Base-by-base conservation (phyloP, 1,284 basidiomycete genomes). In the Trichosporon sp. region DNA sequence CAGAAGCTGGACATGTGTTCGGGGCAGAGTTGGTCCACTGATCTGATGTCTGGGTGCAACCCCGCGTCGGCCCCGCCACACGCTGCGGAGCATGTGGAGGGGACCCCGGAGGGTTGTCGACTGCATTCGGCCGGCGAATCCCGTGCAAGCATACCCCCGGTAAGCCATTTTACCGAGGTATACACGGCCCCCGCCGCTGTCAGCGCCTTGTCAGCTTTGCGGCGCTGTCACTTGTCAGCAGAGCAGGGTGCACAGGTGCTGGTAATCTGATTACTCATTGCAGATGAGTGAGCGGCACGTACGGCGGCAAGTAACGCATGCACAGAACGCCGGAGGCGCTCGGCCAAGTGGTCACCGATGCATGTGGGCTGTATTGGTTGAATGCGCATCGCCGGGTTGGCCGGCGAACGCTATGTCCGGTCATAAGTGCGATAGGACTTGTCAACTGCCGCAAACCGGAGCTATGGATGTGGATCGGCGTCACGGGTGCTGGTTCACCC, bases 141-240 rank as follows among this genome's bases (percentile, higher is more conserved):
- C 59, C 59, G 59, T 63, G 31, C 26, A 16, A 63, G 31, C 32
- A n/a, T 63, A 35, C 14, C 31, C 31, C 59, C 59, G 59, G 59
- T 63, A 63, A 63, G 59, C 14, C 31, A 63, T 63, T 63, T 63
- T 37, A 32, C 59, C 59, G 59, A 63, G 59, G 32, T n/a, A 63
- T 63, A 63, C 31, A 63, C 59, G 59, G 59, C 59, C 59, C 59
- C 32, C 59, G 59, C 59, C 59, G 59, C 59, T 63, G 26, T 31
- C 54, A 26, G 54, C 26, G 26, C 26, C 26, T 26, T 26, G 26
- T 26, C 26, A 26, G 26, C 26, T 26, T 37, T 37, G 35, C 35
- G 35, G 35, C 35, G 5, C 35, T 37, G 35, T 7, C 35, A 37
- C 35, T 37, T 63, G 26, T 31, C 54, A 26, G 54, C 26, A 59